A percentile compares a stretch with the other conserved stretches of the same genome.
These are phyloP conservation scores for Collybiopsis confluens DNA, from an alignment of 768 basidiomycete genomes.

Conservation along the genomic window DNA sequence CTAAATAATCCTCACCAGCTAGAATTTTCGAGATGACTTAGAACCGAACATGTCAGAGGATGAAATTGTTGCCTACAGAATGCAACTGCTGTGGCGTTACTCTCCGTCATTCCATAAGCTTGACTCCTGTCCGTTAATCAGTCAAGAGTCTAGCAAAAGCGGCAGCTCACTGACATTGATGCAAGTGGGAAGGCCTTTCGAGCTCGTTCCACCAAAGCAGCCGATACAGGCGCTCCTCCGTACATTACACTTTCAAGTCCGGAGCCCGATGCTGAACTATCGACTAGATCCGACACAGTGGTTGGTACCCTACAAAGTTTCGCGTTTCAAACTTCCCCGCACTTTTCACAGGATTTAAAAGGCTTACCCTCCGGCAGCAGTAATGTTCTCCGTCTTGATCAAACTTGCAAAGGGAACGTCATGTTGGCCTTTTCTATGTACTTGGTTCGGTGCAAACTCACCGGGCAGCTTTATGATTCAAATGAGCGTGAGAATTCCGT, in stretches of 20 bases:
- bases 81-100: conserved; percentile 5
- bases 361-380: conserved; percentile 47
- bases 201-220: conserved; percentile 31
- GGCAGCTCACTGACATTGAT: not conserved
- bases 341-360: too few species aligned
- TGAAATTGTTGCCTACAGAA: not conserved
- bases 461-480: conserved; percentile 1
- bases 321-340: too few species aligned
- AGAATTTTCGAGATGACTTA: not conserved
- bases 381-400: conserved; percentile 49
- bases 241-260: conserved; percentile 46
- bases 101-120: conserved; percentile 11
- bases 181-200: conserved; percentile 6
- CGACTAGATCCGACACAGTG: conserved; percentile 42
- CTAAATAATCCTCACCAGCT: not conserved
- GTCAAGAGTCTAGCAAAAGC: not conserved
- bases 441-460: not conserved
- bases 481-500: not conserved
- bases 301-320: conserved; percentile 33
- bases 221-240: conserved; percentile 50
- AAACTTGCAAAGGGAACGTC: conserved; percentile 26
- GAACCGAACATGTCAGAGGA: not conserved
- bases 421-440: conserved; percentile 26
- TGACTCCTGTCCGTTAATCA: not conserved
- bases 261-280: conserved; percentile 43